Evolutionary conservation across 306 rosid genomes (phyloP).

Genomic region (Trichosanthes cucumerina): DNA sequence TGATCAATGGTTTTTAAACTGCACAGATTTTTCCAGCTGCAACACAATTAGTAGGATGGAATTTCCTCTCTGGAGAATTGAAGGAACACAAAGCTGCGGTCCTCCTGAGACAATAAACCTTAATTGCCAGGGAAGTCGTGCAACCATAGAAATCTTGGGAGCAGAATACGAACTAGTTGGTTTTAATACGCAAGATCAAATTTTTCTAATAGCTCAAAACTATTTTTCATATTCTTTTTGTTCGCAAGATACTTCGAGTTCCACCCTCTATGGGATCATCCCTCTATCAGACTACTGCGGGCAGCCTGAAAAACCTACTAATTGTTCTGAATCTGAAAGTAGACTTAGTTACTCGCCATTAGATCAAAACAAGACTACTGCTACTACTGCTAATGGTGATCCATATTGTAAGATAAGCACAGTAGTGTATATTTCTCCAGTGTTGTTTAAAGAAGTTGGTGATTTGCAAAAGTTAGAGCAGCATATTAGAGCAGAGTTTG

Average conservation of each 20-base stretch:
- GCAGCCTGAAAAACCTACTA: too few species aligned
- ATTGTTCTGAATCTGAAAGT: too few species aligned
- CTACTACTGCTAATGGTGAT: too few species aligned
- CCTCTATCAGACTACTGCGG: too few species aligned
- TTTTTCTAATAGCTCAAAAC: constrained; percentile 23
- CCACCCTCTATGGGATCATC: too few species aligned
- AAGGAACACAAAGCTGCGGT: constrained; percentile 34
- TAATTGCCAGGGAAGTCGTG: constrained; percentile 3
- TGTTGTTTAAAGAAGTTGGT: too few species aligned
- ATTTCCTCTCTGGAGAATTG: constrained; percentile 40
- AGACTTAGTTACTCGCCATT: too few species aligned
- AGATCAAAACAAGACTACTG: too few species aligned
- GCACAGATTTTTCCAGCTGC: constrained; percentile 14
- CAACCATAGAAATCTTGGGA: constrained; percentile 18
- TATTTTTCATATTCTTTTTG: constrained; percentile 27
- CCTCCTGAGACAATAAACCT: constrained; percentile 25
- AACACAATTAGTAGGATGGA: constrained; percentile 11
- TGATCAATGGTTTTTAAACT: constrained; percentile 4
- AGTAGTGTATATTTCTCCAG: too few species aligned
- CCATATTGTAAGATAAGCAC: too few species aligned
- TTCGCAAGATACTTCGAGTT: not conserved
- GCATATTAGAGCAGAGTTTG: too few species aligned
- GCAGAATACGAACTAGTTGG: constrained; percentile 21
- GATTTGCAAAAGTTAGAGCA: too few species aligned
- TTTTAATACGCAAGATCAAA: not conserved